phyloP scores from a whole-genome alignment of 345 rosid genomes.

The Syzygium jambos region DNA sequence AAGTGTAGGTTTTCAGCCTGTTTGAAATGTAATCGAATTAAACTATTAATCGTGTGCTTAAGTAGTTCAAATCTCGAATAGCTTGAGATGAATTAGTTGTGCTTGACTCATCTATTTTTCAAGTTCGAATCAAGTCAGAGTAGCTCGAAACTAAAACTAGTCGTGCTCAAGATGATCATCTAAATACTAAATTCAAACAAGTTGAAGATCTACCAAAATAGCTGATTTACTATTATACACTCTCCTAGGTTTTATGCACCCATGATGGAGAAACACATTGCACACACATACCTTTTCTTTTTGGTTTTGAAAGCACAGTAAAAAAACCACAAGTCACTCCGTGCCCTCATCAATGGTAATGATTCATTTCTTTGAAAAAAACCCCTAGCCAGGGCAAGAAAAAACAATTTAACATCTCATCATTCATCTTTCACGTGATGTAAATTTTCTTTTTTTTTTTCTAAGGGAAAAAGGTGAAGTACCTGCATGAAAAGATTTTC shows the following conservation, averaged over 20 bases:
- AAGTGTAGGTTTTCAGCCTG: background rate
- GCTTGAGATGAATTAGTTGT: background rate
- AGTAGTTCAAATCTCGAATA: background rate
- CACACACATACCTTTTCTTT: background rate
- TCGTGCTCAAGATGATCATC: background rate
- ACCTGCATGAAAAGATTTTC: background rate
- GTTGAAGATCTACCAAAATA: background rate
- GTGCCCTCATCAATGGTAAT: background rate
- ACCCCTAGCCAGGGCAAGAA: background rate
- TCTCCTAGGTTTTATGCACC: background rate
- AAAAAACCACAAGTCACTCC: background rate
- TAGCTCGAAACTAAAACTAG: background rate
- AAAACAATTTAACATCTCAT: background rate
- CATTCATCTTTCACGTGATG: background rate
- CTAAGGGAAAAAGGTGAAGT: background rate
- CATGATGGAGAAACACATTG: background rate
- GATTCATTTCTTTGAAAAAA: background rate
- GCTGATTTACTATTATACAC: background rate
- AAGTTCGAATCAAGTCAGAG: background rate
- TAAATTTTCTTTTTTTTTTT: background rate
- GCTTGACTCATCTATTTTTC: background rate
- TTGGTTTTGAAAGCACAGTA: background rate
- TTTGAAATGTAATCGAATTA: background rate
- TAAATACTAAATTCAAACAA: background rate
- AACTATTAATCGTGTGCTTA: background rate